Conservation (phyloP, 2,329 filamentous ascomycete species). For the Stachybotrys chartarum region DNA sequence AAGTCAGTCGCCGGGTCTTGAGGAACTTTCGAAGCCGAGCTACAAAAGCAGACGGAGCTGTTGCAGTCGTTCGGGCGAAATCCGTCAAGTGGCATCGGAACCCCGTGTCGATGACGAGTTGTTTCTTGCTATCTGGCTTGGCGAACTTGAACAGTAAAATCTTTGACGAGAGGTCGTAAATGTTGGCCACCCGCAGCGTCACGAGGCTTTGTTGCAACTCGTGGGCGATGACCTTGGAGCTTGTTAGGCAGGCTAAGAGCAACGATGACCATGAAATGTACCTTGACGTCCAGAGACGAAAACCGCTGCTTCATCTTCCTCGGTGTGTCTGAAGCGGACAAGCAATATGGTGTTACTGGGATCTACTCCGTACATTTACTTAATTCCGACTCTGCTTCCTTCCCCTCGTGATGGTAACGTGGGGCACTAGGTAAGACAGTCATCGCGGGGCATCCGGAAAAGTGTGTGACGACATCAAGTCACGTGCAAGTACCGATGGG, state of each 20-base stretch:
- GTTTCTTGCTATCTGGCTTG: constrained; percentile 81
- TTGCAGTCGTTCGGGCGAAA: constrained; percentile 80
- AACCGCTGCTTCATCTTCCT: constrained; percentile 68
- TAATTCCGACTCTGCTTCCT: too few relatives aligned
- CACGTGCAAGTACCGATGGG: constrained; percentile 5
- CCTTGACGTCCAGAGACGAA: constrained; percentile 72
- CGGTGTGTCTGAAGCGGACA: not conserved
- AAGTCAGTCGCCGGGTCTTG: constrained; percentile 77
- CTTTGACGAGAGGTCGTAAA: constrained; percentile 92
- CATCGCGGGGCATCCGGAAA: constrained; percentile 8
- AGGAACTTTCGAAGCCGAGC: constrained; percentile 78
- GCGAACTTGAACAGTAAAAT: constrained; percentile 95
- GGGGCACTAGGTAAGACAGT: not conserved
- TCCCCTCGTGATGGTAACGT: too few relatives aligned
- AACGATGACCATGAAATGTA: constrained; percentile 15
- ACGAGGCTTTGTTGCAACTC: constrained; percentile 76
- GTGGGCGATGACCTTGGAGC: constrained; percentile 74
- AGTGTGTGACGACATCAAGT: constrained; percentile 9
- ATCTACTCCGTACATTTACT: too few relatives aligned
- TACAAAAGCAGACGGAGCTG: constrained; percentile 80
- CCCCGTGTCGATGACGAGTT: constrained; percentile 87
- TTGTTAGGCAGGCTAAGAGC: constrained; percentile 1
- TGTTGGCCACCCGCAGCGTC: constrained; percentile 77
- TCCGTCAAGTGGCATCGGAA: constrained; percentile 93
- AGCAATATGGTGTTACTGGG: not conserved